phyloP scores from a whole-genome alignment of 1,284 basidiomycete species.

The Cutaneotrichosporon sp. region DNA sequence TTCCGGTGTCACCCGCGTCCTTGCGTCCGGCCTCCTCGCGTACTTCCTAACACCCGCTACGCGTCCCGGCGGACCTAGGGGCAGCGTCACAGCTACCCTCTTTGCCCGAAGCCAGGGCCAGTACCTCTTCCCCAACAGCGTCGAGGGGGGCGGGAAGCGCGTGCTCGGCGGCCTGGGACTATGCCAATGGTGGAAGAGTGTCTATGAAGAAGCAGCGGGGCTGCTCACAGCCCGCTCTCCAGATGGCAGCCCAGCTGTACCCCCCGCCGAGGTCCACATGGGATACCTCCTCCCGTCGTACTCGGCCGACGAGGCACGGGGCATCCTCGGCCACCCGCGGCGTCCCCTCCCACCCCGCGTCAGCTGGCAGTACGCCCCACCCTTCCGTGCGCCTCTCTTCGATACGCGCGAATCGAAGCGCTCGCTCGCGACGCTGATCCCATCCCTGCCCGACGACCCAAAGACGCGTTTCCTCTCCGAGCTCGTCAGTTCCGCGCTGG shows the following conservation, averaged over 20 bases:
- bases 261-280: constrained; percentile 25
- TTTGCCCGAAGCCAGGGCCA: constrained; percentile 88
- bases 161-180: constrained; percentile 73
- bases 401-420: not conserved
- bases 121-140: constrained; percentile 91
- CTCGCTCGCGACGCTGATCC: constrained; percentile 66
- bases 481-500: constrained; percentile 53
- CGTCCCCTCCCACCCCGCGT: constrained; percentile 34
- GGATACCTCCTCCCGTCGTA: constrained; percentile 68
- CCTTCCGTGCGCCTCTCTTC: constrained; percentile 16
- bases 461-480: constrained; percentile 88
- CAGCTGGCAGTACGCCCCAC: constrained; percentile 37
- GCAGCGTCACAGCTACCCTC: constrained; percentile 69
- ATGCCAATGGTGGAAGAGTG: constrained; percentile 87
- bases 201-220: constrained; percentile 58
- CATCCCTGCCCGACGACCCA: constrained; percentile 86
- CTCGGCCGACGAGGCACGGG: constrained; percentile 62
- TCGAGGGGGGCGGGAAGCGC: constrained; percentile 63
- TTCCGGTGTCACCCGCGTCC: constrained; percentile 56
- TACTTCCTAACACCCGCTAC: constrained; percentile 67
- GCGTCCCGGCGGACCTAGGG: constrained; percentile 52
- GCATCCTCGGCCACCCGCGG: constrained; percentile 53
- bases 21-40: constrained; percentile 63
- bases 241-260: not conserved
- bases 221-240: constrained; percentile 28